Evolutionary conservation across 495 filamentous ascomycete genomes (phyloP).

Genomic region (Podospora pseudocomata): DNA sequence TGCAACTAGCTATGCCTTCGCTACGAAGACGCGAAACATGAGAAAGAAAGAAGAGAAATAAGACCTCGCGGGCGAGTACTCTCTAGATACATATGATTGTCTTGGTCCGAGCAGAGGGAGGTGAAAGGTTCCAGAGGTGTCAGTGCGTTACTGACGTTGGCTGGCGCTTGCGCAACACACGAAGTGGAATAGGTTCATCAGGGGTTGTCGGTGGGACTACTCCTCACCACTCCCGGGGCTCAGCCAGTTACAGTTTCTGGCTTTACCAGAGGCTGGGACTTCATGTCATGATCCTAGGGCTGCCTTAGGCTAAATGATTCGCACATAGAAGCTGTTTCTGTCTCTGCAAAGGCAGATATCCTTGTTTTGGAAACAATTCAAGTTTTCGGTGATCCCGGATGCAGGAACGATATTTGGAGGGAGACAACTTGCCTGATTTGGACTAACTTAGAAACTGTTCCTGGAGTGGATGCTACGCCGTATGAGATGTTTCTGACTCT

Average conservation of each 20-base stretch:
- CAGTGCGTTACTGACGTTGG: too few relatives aligned
- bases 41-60: too few relatives aligned
- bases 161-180: too few relatives aligned
- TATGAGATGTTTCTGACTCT: neutral
- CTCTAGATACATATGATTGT: too few relatives aligned
- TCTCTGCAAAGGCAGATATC: neutral
- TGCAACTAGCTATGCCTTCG: too few relatives aligned
- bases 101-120: too few relatives aligned
- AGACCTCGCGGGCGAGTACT: too few relatives aligned
- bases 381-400: neutral
- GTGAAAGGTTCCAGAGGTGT: too few relatives aligned
- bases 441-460: neutral
- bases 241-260: neutral
- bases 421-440: slow-evolving; percentile 1
- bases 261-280: neutral
- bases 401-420: neutral
- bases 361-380: neutral
- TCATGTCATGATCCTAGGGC: neutral
- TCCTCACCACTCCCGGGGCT: too few relatives aligned
- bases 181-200: slow-evolving; percentile 12
- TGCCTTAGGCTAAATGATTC: neutral
- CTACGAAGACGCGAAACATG: too few relatives aligned
- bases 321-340: neutral
- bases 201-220: neutral
- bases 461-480: neutral